A percentile compares a stretch with the other conserved stretches of the same genome.
Conservation (phyloP, 768 basidiomycete species). For the Sporobolomyces roseus region DNA sequence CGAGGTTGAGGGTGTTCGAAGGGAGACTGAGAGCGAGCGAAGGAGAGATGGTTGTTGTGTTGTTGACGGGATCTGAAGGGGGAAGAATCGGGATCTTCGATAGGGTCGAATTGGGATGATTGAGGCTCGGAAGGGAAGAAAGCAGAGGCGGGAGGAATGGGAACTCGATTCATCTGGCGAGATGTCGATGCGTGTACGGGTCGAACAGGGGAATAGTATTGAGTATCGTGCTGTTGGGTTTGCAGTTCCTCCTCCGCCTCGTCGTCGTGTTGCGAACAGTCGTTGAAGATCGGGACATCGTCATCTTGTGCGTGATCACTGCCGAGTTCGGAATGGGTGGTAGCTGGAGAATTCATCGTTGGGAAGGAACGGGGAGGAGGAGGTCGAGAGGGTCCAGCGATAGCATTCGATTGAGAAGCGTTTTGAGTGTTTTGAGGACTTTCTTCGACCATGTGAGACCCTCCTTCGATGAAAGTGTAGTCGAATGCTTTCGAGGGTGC, state of each 20-base stretch:
- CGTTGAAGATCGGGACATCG: slow-evolving; percentile 16
- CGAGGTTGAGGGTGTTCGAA: neutral
- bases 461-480: neutral
- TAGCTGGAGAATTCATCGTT: slow-evolving; percentile 13
- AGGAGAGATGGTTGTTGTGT: neutral
- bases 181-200: neutral
- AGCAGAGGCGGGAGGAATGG: slow-evolving; percentile 9
- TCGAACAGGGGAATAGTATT: neutral
- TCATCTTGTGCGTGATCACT: neutral
- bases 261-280: neutral
- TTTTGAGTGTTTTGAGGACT: too few relatives aligned
- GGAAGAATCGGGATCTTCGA: slow-evolving; percentile 37
- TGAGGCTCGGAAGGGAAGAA: slow-evolving; percentile 9
- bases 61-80: slow-evolving; percentile 2
- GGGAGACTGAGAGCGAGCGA: neutral
- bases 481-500: neutral
- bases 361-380: neutral
- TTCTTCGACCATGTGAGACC: too few relatives aligned
- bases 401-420: too few relatives aligned
- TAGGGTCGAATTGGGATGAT: slow-evolving; percentile 31
- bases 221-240: neutral
- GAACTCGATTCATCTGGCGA: slow-evolving; percentile 2
- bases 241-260: slow-evolving; percentile 3
- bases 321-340: slow-evolving; percentile 26
- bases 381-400: neutral